Evolutionary conservation across 2,329 filamentous ascomycete genomes (phyloP).

Genomic region (Mariannaea elegans): DNA sequence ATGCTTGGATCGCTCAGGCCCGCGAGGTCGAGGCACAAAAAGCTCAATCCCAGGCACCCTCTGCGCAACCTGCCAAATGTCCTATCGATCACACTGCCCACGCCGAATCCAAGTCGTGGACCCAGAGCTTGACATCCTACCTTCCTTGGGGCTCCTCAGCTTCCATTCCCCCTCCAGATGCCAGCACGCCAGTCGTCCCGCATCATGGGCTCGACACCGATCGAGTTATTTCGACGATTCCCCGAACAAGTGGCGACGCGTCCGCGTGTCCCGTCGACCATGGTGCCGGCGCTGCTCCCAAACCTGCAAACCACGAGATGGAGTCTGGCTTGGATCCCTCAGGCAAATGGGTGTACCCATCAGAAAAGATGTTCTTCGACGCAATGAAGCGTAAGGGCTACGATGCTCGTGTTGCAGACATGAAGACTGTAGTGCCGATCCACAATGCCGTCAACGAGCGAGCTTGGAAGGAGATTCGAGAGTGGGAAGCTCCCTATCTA

Average conservation of each 20-base stretch:
- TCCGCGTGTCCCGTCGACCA: constrained; percentile 51
- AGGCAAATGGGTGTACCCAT: constrained; percentile 98
- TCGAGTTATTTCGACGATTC: constrained; percentile 83
- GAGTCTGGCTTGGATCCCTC: constrained; percentile 77
- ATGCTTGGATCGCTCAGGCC: constrained; percentile 83
- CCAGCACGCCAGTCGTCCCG: constrained; percentile 16
- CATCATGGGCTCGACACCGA: constrained; percentile 64
- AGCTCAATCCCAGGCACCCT: constrained; percentile 32
- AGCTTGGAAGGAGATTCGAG: constrained; percentile 90
- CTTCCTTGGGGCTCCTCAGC: constrained; percentile 51
- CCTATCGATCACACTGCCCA: constrained; percentile 46
- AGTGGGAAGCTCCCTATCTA: constrained; percentile 81
- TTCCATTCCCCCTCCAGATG: constrained; percentile 25
- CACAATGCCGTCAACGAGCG: constrained; percentile 99
- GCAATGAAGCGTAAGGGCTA: constrained; percentile 93
- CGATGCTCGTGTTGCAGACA: constrained; percentile 75
- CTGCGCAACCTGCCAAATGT: constrained; percentile 36
- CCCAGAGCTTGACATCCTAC: constrained; percentile 52
- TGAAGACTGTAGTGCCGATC: constrained; percentile 92
- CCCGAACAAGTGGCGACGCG: constrained; percentile 61
- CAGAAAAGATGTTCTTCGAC: constrained; percentile 97
- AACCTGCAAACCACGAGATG: constrained; percentile 75
- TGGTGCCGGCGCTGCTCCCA: constrained; percentile 35
- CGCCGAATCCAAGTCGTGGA: constrained; percentile 51
- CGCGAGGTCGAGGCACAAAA: constrained; percentile 57